Conservation (phyloP, 768 basidiomycete genomes). For the Suillus decipiens region DNA sequence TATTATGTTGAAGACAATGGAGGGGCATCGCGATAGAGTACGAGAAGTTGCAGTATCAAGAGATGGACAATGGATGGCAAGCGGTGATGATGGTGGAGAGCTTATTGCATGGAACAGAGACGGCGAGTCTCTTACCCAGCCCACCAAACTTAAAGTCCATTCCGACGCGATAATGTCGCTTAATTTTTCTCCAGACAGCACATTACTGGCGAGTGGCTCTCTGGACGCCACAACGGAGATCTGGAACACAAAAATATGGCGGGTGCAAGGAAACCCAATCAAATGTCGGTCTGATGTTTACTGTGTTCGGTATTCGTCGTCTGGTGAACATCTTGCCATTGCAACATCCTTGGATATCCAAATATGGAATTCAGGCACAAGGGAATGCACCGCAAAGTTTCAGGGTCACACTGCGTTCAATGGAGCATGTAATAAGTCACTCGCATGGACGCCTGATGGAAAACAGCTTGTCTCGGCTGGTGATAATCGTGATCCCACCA, state of each 20-base stretch:
- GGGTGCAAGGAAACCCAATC: not conserved
- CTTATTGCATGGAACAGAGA: not conserved
- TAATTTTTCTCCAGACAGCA: not conserved
- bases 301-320: not conserved
- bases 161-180: not conserved
- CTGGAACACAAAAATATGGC: not conserved
- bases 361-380: not conserved
- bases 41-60: not conserved
- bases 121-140: not conserved
- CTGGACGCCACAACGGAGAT: not conserved
- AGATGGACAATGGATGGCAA: not conserved
- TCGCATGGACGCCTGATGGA: not conserved
- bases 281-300: not conserved
- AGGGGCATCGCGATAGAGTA: not conserved
- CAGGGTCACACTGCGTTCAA: not conserved
- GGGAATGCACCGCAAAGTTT: not conserved
- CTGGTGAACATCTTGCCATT: not conserved
- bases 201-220: not conserved
- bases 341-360: not conserved
- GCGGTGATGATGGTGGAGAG: not conserved
- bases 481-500: not conserved
- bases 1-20: not conserved
- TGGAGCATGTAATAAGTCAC: not conserved
- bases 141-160: conserved; percentile 1
- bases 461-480: not conserved